Evolutionary conservation across 179 eudicot genomes (phyloP).

Genomic region (Beta macrorhiza): DNA sequence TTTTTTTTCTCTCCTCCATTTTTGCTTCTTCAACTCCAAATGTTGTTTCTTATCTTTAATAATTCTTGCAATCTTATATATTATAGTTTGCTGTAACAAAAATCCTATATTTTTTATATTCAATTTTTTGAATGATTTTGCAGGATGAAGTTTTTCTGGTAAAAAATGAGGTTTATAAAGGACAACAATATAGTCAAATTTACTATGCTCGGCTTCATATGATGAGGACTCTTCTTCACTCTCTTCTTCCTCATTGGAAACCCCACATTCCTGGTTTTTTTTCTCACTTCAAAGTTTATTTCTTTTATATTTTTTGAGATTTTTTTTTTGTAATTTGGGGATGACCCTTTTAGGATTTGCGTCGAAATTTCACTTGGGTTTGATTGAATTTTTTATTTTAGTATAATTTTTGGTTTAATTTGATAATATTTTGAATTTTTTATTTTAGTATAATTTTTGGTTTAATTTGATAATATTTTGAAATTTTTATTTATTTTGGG

Average conservation of each 20-base stretch:
- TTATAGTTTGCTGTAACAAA: not conserved
- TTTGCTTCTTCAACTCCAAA: not conserved
- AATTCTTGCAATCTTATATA: not conserved
- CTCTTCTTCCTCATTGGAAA: constrained; percentile 83
- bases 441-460: not conserved
- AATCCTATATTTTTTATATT: not conserved
- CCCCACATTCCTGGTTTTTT: constrained; percentile 71
- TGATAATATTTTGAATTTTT: constrained; percentile 6
- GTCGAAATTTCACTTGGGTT: constrained; percentile 8
- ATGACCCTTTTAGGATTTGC: not conserved
- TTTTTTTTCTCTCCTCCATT: not conserved
- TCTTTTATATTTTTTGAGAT: not conserved
- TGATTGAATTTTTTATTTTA: constrained; percentile 7
- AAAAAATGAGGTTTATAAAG: constrained; percentile 68
- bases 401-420: not conserved
- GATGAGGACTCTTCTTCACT: constrained; percentile 77
- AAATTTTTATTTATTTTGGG: not conserved
- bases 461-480: not conserved
- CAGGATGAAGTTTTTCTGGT: constrained; percentile 73
- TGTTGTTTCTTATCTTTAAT: not conserved
- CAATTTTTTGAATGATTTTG: not conserved
- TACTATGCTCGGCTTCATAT: constrained; percentile 76
- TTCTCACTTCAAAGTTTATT: too few relatives aligned
- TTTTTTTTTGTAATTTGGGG: not conserved
- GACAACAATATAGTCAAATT: constrained; percentile 96